Percentiles rank a stretch among this genome's conserved stretches.
Conservation (phyloP, 2,329 filamentous ascomycete genomes). For the Coniosporium tulheliwenetii region DNA sequence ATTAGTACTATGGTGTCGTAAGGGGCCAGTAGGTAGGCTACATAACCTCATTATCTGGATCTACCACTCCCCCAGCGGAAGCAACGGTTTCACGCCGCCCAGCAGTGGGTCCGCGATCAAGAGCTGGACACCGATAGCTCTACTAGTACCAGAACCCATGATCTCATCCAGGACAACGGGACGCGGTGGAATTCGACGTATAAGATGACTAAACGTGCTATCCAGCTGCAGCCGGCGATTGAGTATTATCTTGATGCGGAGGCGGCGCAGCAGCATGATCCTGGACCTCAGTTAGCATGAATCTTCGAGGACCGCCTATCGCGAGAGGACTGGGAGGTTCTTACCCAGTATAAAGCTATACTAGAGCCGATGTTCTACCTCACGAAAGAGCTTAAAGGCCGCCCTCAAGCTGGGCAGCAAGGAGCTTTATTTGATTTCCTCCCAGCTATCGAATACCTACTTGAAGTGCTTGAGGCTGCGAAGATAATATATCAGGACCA, state of each 20-base stretch:
- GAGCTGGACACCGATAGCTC: not conserved
- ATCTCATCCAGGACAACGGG: too few relatives aligned
- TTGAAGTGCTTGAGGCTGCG: not conserved
- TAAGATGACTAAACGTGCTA: conserved; percentile 1
- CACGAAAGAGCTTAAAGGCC: conserved; percentile 1
- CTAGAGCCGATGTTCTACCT: not conserved
- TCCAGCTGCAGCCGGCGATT: conserved; percentile 4
- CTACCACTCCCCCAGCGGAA: conserved; percentile 2
- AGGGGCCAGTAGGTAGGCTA: conserved; percentile 4
- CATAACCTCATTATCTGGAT: conserved; percentile 6
- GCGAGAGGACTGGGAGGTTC: conserved; percentile 2
- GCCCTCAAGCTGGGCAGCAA: not conserved
- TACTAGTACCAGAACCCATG: conserved; percentile 3
- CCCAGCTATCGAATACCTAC: not conserved
- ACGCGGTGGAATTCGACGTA: too few relatives aligned
- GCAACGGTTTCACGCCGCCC: conserved; percentile 2
- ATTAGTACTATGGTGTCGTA: conserved; percentile 4
- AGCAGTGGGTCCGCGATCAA: too few relatives aligned
- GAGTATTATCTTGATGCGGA: conserved; percentile 3
- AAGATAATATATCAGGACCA: not conserved
- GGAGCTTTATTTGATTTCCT: not conserved
- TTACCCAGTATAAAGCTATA: conserved; percentile 1
- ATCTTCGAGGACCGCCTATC: not conserved
- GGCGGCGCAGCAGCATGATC: too few relatives aligned
- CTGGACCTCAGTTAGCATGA: conserved; percentile 1